Conservation (phyloP, 83 land plant species). For the Diphasiastrum complanatum region DNA sequence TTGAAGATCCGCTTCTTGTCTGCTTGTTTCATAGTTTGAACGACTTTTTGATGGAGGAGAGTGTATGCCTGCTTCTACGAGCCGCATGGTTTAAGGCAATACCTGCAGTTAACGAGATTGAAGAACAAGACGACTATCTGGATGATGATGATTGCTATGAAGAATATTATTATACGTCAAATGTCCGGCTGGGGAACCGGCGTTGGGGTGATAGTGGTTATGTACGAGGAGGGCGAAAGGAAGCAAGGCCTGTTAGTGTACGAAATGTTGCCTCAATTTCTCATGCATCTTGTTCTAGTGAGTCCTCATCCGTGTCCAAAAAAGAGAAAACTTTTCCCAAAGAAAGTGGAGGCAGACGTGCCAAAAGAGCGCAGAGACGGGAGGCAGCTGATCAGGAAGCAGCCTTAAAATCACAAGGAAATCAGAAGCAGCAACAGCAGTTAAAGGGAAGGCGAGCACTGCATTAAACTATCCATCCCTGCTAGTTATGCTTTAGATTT, state of each 20-base stretch:
- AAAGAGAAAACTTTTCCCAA: constrained; percentile 39
- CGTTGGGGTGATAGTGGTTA: constrained; percentile 96
- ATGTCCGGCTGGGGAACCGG: constrained; percentile 73
- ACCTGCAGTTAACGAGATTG: constrained; percentile 22
- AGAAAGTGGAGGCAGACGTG: constrained; percentile 39
- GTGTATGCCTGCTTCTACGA: constrained; percentile 82
- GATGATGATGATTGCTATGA: constrained; percentile 55
- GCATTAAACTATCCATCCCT: too few species aligned
- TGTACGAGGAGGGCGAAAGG: constrained; percentile 75
- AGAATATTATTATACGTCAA: constrained; percentile 44
- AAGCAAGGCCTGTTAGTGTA: constrained; percentile 71
- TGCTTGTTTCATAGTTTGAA: constrained; percentile 40
- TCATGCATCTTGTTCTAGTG: constrained; percentile 22
- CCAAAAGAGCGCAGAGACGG: constrained; percentile 64
- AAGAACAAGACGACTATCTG: constrained; percentile 44
- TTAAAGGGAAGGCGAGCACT: too few species aligned
- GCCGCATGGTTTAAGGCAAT: constrained; percentile 77
- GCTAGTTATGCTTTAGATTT: too few species aligned
- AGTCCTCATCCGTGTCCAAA: constrained; percentile 46
- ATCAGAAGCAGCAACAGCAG: constrained; percentile 13
- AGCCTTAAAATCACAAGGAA: too few species aligned
- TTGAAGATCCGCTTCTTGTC: neutral
- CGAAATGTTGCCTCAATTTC: constrained; percentile 13
- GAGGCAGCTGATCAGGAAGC: constrained; percentile 31
- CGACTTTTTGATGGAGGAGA: constrained; percentile 84